Base-by-base conservation (phyloP, 345 rosid genomes). In the Eucalyptus caleyi region DNA sequence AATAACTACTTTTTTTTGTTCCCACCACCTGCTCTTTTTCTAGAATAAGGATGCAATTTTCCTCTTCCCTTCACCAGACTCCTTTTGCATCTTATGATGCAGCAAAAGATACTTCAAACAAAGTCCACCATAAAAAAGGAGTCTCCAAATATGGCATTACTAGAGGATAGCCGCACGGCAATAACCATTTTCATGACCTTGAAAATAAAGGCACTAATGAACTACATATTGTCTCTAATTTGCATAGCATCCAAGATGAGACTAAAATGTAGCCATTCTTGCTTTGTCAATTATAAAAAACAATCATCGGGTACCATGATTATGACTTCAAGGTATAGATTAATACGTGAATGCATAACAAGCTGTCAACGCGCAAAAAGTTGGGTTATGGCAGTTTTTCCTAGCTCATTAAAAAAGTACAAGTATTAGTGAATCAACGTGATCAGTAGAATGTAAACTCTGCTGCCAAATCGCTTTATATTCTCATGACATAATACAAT, bases 341-440 rank as follows among this genome's bases (percentile, higher is more conserved):
- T 65, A 65, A n/a, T n/a, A n/a, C 0, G 9, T 7, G n/a, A n/a
- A 15, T 65, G 72, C 72, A n/a, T 15, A 7, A 30, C 8, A 27
- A 65, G 72, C 37, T 4, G 11, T 65, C 6, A n/a, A 15, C 0
- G 37, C 5, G 0, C 19, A n/a, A 14, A n/a, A 65, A n/a, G 19
- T 15, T 16, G 11, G 72, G 18, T 14, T 32, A n/a, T 0, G 11
- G 5, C 9, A n/a, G 5, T n/a, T 6, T 4, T 65, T 65, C 37
- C 72, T 14, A 65, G 4, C 1, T 65, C 0, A 14, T 65, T 65
- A 65, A 3, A 65, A n/a, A n/a, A 16, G 37, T 30, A 7, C 72
- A 62, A 13, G 34, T n/a, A 65, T n/a, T n/a, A 4, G 37, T 4
- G 40, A 65, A 65, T 16, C 21, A 65, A 30, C 3, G 32, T 16